Base-by-base conservation (phyloP, 73 alveolate genomes). In the Paramecium octaurelia region DNA sequence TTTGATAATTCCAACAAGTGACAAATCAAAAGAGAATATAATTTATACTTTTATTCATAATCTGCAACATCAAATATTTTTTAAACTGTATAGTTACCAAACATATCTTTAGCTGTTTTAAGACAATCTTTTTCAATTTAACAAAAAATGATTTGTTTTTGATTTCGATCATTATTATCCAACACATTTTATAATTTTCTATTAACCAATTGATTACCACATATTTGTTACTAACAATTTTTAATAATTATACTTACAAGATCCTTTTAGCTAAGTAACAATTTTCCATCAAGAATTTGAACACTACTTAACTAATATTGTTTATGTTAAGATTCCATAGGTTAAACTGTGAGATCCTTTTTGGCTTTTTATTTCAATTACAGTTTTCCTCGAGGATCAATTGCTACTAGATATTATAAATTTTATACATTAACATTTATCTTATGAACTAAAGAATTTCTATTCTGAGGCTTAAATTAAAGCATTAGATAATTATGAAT, bases 101-200 rank as follows among this genome's bases (percentile, higher is more conserved):
- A 80, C 91, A 80, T 80, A 24, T 80, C 91, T 46, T 80, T 44
- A 16, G 91, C 2, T 31, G 91, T 76, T 80, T 80, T 80, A 8
- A 80, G 20, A 43, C 76, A 44, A 8, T 23, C 48, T 20, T 40
- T 31, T 23, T 80, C 76, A 20, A 80, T 12, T 24, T 46, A 42
- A 42, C 18, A 24, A 21, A 44, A 44, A 10, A 80, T 80, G 16
- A 44, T 12, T 24, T 8, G 5, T 80, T 80, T 80, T 31, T 20
- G 8, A 31, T 44, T 24, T 4, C 4, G 16, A 80, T 80, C 91
- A 34, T 43, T 23, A 24, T 24, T 11, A 31, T 80, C 91, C 7
- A 80, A 46, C 11, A 24, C 48, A 80, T 44, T 80, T 48, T 80
- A 46, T 80, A 80, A 46, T 80, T 80, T 80, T 24, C 91, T 42